Conservation (phyloP, 2,329 filamentous ascomycete genomes). For the Chrysosporium keratinophilum region DNA sequence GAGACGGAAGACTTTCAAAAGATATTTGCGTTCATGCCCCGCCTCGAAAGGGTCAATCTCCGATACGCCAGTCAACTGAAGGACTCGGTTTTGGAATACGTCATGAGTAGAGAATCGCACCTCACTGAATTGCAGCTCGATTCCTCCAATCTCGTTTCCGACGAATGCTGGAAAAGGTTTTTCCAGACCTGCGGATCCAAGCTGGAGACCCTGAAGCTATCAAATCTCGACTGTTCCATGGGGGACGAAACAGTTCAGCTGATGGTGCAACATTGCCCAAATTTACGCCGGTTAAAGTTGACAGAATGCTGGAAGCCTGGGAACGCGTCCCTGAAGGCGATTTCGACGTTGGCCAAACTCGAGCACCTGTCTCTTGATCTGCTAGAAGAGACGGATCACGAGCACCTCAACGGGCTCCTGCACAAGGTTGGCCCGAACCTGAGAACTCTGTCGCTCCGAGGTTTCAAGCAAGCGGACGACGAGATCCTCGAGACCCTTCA, state of each 20-base stretch:
- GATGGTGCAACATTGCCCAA: constrained; percentile 55
- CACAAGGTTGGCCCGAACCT: constrained; percentile 53
- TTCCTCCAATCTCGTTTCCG: constrained; percentile 71
- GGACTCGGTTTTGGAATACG: constrained; percentile 69
- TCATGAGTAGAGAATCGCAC: constrained; percentile 58
- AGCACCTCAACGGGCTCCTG: constrained; percentile 53
- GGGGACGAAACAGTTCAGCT: constrained; percentile 56
- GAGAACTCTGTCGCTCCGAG: constrained; percentile 66
- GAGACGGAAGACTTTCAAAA: constrained; percentile 64
- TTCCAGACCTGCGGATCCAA: constrained; percentile 55
- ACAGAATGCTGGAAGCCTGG: constrained; percentile 67
- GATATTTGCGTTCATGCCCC: constrained; percentile 66
- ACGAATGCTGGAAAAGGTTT: constrained; percentile 62
- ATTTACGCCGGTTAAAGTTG: constrained; percentile 66
- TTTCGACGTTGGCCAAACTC: constrained; percentile 54
- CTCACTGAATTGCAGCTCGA: constrained; percentile 69
- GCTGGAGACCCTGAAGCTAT: constrained; percentile 62
- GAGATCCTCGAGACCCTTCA: constrained; percentile 61
- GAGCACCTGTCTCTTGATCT: constrained; percentile 67
- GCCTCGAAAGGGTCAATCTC: constrained; percentile 60
- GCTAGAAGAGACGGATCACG: constrained; percentile 38
- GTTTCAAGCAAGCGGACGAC: constrained; percentile 58
- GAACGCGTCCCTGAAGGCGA: constrained; percentile 52
- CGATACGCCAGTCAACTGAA: constrained; percentile 88
- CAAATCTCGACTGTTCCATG: constrained; percentile 74